These are phyloP conservation scores for Pochonia chlamydosporia DNA, from an alignment of 2,329 filamentous ascomycete genomes.

Conservation along the genomic window DNA sequence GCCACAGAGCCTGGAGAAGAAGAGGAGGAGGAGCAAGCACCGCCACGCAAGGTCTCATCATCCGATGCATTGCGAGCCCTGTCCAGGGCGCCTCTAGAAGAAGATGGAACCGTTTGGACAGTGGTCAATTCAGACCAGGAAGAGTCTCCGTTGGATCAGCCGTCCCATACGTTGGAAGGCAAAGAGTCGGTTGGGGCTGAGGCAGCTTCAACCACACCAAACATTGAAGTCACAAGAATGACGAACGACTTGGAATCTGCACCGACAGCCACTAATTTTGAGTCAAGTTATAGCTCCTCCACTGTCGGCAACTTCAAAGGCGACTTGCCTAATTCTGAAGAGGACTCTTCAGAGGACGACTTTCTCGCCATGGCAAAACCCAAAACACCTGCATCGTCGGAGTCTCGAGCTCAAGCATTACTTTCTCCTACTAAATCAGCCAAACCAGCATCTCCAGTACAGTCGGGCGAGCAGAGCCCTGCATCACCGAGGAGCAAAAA, in stretches of 20 bases:
- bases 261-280: background rate
- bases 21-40: constrained; percentile 29
- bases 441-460: constrained; percentile 6
- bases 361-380: constrained; percentile 33
- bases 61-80: constrained; percentile 48
- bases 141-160: constrained; percentile 12
- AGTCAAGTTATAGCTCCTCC: background rate
- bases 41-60: constrained; percentile 49
- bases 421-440: constrained; percentile 19
- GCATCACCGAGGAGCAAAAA: background rate
- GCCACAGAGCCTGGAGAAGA: constrained; percentile 34
- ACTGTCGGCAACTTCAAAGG: background rate
- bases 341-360: constrained; percentile 33
- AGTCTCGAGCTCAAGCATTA: background rate
- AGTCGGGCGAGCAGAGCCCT: background rate
- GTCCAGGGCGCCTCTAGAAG: constrained; percentile 45
- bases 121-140: constrained; percentile 35
- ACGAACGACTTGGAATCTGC: background rate
- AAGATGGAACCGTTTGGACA: constrained; percentile 42
- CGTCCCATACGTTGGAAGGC: background rate
- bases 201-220: background rate
- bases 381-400: background rate
- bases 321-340: constrained; percentile 14
- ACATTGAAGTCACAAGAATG: background rate
- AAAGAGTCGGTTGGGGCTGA: background rate